These are phyloP conservation scores for Takakia lepidozioides DNA, from an alignment of 225 moss, liverwort and hornwort genomes.

Conservation along the genomic window DNA sequence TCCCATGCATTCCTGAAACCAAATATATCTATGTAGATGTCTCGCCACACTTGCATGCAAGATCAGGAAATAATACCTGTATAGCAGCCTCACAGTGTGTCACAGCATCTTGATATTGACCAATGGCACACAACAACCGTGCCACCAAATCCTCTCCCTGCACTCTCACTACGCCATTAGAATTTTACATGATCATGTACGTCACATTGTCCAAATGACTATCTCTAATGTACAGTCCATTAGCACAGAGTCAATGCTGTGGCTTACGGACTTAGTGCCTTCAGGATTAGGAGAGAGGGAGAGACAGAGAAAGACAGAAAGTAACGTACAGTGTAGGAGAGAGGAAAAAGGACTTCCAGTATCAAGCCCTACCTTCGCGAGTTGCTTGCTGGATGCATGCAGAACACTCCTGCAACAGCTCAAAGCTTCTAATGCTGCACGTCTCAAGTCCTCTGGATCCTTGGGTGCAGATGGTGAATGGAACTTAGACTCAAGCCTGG, in stretches of 20 bases:
- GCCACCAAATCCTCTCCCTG: conserved; percentile 81
- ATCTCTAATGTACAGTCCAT: too few species aligned
- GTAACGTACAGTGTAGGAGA: too few species aligned
- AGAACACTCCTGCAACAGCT: conserved; percentile 19
- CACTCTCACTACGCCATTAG: not conserved
- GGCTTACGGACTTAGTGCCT: too few species aligned
- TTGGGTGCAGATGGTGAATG: conserved; percentile 7
- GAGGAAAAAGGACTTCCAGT: too few species aligned
- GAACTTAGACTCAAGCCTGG: conserved; percentile 29
- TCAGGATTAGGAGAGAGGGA: too few species aligned
- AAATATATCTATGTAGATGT: not conserved
- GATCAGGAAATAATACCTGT: too few species aligned
- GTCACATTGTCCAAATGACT: too few species aligned
- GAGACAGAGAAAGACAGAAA: too few species aligned
- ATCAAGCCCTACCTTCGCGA: conserved; percentile 46
- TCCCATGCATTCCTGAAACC: too few species aligned
- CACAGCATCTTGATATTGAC: conserved; percentile 42
- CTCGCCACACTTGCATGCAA: too few species aligned
- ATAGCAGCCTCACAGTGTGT: conserved; percentile 51
- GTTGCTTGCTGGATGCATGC: conserved; percentile 43
- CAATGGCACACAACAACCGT: conserved; percentile 42
- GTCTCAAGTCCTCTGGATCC: conserved; percentile 11
- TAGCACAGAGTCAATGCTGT: too few species aligned
- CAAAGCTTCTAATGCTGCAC: conserved; percentile 28
- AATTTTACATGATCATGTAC: not conserved